Evolutionary conservation across 179 eudicot genomes (phyloP).

Genomic region (Patellifolia procumbens): DNA sequence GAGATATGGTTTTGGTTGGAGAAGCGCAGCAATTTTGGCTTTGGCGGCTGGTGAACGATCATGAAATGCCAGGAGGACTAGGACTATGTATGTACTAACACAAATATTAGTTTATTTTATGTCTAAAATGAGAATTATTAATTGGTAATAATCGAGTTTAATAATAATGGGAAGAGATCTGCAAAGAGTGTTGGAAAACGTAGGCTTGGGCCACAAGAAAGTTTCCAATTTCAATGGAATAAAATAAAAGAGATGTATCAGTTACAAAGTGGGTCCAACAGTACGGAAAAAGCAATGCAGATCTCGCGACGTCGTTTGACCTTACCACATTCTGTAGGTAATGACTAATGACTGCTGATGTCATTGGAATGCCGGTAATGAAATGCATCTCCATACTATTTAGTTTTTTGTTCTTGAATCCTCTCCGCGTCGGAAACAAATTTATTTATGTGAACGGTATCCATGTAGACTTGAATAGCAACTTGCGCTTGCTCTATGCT

Average conservation of each 20-base stretch:
- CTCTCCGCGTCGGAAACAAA: too few relatives aligned
- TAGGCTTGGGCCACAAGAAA: slow-evolving; percentile 1
- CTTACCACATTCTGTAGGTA: too few relatives aligned
- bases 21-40: background rate
- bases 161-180: background rate
- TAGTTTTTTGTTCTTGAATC: too few relatives aligned
- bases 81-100: background rate
- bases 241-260: too few relatives aligned
- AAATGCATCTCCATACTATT: too few relatives aligned
- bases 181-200: background rate
- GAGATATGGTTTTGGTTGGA: background rate
- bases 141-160: background rate
- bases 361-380: too few relatives aligned
- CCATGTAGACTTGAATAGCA: too few relatives aligned
- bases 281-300: background rate
- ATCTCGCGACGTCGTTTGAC: background rate
- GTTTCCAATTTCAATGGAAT: background rate
- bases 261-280: too few relatives aligned
- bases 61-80: background rate
- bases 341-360: too few relatives aligned
- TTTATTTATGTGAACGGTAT: too few relatives aligned
- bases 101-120: background rate
- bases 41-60: background rate
- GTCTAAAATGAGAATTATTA: background rate
- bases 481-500: too few relatives aligned